Evolutionary conservation across 352 stramenopile species (phyloP).

Genomic region (Globisporangium nodosum): DNA sequence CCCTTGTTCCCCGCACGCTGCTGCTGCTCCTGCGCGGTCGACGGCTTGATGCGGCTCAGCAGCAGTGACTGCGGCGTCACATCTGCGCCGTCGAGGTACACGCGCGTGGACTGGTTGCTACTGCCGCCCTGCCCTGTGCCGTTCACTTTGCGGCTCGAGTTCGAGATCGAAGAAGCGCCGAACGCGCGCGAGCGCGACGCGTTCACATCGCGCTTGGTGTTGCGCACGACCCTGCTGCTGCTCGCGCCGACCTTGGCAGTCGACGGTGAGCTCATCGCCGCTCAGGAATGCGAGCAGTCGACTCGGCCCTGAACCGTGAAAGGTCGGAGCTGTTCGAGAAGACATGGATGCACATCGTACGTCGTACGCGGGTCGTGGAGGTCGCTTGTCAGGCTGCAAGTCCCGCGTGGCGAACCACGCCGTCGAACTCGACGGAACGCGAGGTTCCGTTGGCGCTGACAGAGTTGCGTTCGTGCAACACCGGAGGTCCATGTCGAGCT

Average conservation of each 20-base stretch:
- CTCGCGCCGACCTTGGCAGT: conserved; percentile 33
- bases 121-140: conserved; percentile 29
- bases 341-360: too few species aligned
- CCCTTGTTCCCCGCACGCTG: conserved; percentile 10
- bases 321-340: too few species aligned
- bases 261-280: conserved; percentile 38
- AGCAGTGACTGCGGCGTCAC: conserved; percentile 78
- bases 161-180: conserved; percentile 55
- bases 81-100: conserved; percentile 64
- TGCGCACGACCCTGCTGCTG: conserved; percentile 22
- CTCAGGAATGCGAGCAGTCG: too few species aligned
- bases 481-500: too few species aligned
- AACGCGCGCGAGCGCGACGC: conserved; percentile 50
- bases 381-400: too few species aligned
- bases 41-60: conserved; percentile 63
- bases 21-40: conserved; percentile 23
- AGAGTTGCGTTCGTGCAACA: too few species aligned
- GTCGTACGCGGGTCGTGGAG: too few species aligned
- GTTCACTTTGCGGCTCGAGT: conserved; percentile 63
- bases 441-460: too few species aligned
- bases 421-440: too few species aligned
- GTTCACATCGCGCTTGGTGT: conserved; percentile 42
- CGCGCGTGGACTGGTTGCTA: conserved; percentile 34
- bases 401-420: too few species aligned
- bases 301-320: too few species aligned